Conservation (phyloP, 106 monocot species). For the Dioscorea zingiberensis region DNA sequence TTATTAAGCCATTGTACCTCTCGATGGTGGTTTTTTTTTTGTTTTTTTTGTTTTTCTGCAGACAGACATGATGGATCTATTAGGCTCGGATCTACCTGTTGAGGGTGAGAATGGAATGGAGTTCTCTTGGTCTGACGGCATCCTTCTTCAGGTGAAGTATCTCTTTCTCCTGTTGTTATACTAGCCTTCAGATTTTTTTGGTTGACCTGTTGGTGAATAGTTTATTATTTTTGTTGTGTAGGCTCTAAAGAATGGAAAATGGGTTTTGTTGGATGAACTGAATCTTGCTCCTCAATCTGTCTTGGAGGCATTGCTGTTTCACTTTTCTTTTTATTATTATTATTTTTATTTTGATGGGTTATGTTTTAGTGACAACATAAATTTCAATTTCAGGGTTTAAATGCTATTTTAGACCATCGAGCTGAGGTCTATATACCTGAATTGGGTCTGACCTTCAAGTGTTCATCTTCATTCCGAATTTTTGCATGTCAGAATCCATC, state of each 20-base stretch:
- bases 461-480: conserved; percentile 73
- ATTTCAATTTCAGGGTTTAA: conserved; percentile 60
- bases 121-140: conserved; percentile 95
- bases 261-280: conserved; percentile 98
- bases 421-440: conserved; percentile 96
- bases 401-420: conserved; percentile 94
- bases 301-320: conserved; percentile 48
- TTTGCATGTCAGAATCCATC: conserved; percentile 99
- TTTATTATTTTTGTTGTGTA: conserved; percentile 16
- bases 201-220: no score
- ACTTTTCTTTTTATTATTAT: background rate
- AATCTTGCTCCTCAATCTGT: conserved; percentile 99
- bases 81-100: conserved; percentile 87
- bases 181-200: background rate
- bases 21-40: background rate
- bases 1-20: background rate
- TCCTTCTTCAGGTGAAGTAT: conserved; percentile 76
- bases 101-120: conserved; percentile 66
- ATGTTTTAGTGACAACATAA: background rate
- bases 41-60: no score
- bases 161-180: background rate
- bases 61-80: conserved; percentile 99
- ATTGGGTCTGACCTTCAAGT: conserved; percentile 60
- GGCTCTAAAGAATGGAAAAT: conserved; percentile 86
- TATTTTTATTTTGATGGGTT: background rate